Evolutionary conservation across 768 basidiomycete genomes (phyloP).

Genomic region (Tricholoma matsutake): DNA sequence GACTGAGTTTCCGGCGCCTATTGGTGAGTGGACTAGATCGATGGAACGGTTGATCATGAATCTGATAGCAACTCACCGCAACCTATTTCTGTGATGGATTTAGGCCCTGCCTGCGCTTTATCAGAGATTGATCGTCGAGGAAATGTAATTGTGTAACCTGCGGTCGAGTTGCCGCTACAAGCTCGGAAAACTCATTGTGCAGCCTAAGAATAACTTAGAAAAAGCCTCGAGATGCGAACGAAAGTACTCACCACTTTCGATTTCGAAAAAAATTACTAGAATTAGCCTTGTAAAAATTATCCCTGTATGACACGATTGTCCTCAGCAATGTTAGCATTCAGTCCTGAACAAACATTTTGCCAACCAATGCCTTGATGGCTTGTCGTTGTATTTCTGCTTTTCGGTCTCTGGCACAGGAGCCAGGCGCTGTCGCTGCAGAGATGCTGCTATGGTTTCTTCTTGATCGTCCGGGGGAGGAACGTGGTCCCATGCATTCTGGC

Average conservation of each 20-base stretch:
- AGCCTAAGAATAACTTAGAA: conserved; percentile 49
- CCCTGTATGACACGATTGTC: conserved; percentile 50
- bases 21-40: not conserved
- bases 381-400: conserved; percentile 67
- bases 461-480: conserved; percentile 84
- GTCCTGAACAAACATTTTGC: not conserved
- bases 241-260: conserved; percentile 67
- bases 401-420: conserved; percentile 76
- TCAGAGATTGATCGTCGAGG: conserved; percentile 9
- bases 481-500: conserved; percentile 90
- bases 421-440: conserved; percentile 65
- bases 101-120: conserved; percentile 64
- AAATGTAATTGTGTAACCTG: conserved; percentile 40
- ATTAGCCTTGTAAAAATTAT: conserved; percentile 89
- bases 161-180: conserved; percentile 63
- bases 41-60: not conserved
- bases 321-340: conserved; percentile 14
- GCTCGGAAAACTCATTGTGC: conserved; percentile 91
- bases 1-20: conserved; percentile 92
- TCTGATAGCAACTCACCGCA: conserved; percentile 57
- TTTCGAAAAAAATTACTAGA: conserved; percentile 90
- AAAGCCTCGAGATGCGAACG: not conserved
- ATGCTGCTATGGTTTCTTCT: conserved; percentile 62
- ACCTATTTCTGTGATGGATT: conserved; percentile 82
- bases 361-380: conserved; percentile 72